Evolutionary conservation across 2,329 filamentous ascomycete species (phyloP).

Genomic region (Colletotrichum limetticola): DNA sequence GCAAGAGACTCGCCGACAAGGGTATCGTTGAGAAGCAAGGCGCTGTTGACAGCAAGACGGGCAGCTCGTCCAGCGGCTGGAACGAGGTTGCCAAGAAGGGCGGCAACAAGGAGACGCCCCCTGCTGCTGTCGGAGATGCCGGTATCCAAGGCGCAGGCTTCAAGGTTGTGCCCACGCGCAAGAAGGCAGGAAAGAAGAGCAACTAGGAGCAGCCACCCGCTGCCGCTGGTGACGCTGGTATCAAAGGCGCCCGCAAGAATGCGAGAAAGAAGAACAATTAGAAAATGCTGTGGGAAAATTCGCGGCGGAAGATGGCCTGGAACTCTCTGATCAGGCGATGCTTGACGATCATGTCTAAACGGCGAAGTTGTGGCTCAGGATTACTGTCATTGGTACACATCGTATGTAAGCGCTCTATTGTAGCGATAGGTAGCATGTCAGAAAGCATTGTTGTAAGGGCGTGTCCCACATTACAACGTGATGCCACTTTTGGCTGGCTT

Average conservation of each 20-base stretch:
- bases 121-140: constrained; percentile 50
- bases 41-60: constrained; percentile 60
- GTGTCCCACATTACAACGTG: not conserved
- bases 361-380: not conserved
- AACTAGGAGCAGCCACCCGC: constrained; percentile 54
- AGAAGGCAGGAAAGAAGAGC: constrained; percentile 85
- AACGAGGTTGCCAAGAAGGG: constrained; percentile 98
- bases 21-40: constrained; percentile 84
- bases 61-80: constrained; percentile 73
- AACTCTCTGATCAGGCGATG: not conserved
- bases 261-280: constrained; percentile 72
- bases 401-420: constrained; percentile 12
- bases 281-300: constrained; percentile 36
- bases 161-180: constrained; percentile 91
- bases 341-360: constrained; percentile 5
- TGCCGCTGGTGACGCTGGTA: constrained; percentile 47
- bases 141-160: constrained; percentile 71
- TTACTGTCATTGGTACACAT: not conserved
- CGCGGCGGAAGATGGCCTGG: not conserved
- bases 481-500: not conserved
- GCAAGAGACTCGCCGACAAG: constrained; percentile 92
- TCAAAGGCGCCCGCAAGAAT: constrained; percentile 83
- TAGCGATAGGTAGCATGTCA: constrained; percentile 23
- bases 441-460: not conserved
- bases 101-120: constrained; percentile 59